These are phyloP conservation scores for Hypericum perforatum DNA, from an alignment of 345 rosid species.

Conservation along the genomic window DNA sequence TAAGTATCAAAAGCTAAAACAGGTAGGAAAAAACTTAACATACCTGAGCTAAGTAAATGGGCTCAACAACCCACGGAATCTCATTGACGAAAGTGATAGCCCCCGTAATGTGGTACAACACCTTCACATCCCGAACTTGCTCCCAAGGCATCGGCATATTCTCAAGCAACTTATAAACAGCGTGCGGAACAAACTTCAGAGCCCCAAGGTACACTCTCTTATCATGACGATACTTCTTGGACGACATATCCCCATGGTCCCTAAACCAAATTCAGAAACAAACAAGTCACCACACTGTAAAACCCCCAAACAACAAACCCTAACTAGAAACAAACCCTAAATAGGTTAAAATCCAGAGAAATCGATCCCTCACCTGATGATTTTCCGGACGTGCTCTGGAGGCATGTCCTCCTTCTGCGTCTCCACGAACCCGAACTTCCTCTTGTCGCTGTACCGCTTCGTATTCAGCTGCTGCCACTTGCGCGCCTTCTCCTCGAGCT, in stretches of 20 bases:
- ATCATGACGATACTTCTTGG: slow-evolving; percentile 90
- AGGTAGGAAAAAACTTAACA: slow-evolving; percentile 4
- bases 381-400: slow-evolving; percentile 95
- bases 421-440: slow-evolving; percentile 98
- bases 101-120: slow-evolving; percentile 89
- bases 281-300: too few relatives aligned
- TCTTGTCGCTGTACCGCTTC: slow-evolving; percentile 81
- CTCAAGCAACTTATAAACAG: slow-evolving; percentile 94
- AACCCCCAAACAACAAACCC: too few relatives aligned
- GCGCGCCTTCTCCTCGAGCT: slow-evolving; percentile 89
- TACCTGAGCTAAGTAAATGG: slow-evolving; percentile 97
- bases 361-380: slow-evolving; percentile 45
- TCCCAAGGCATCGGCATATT: slow-evolving; percentile 99
- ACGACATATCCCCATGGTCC: slow-evolving; percentile 99
- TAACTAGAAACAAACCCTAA: too few relatives aligned
- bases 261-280: slow-evolving; percentile 16
- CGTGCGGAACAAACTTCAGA: slow-evolving; percentile 94
- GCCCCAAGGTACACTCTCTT: slow-evolving; percentile 98
- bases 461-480: slow-evolving; percentile 98
- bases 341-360: slow-evolving; percentile 3
- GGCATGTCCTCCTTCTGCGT: slow-evolving; percentile 99
- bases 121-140: slow-evolving; percentile 94
- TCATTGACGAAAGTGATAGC: slow-evolving; percentile 97
- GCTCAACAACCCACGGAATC: slow-evolving; percentile 98
- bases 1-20: too few relatives aligned